Conservation (phyloP, 768 basidiomycete genomes). For the Boletus rubropictus region DNA sequence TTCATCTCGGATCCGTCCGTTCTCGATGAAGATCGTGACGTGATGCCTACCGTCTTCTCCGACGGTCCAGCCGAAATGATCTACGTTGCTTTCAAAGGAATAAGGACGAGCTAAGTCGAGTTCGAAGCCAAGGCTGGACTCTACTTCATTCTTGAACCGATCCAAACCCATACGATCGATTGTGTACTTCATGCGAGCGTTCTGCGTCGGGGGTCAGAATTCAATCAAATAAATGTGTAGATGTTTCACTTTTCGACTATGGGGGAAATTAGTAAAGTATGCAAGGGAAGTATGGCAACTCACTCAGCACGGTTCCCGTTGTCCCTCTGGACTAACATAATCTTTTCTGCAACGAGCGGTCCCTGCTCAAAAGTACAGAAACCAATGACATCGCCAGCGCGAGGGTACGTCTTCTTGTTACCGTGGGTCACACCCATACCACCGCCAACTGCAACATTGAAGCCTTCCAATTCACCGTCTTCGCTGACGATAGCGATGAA, state of each 20-base stretch:
- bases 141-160: constrained; percentile 83
- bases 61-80: constrained; percentile 90
- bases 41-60: constrained; percentile 87
- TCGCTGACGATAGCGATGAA: constrained; percentile 89
- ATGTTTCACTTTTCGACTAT: constrained; percentile 49
- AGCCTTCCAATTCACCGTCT: constrained; percentile 75
- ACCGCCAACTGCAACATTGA: constrained; percentile 91
- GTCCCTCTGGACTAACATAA: constrained; percentile 92
- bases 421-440: constrained; percentile 99
- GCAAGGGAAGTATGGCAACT: constrained; percentile 28
- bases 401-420: constrained; percentile 98
- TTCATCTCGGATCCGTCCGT: constrained; percentile 95
- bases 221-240: neutral
- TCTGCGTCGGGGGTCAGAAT: constrained; percentile 37
- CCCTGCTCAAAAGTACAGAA: constrained; percentile 91
- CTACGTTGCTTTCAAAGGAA: constrained; percentile 83
- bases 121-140: constrained; percentile 76
- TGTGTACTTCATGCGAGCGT: constrained; percentile 93
- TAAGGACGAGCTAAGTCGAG: constrained; percentile 71
- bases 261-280: constrained; percentile 1
- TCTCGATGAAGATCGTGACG: constrained; percentile 93
- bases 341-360: constrained; percentile 79
- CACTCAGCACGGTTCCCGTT: constrained; percentile 93
- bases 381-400: constrained; percentile 80
- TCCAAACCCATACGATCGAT: constrained; percentile 92